Percentiles rank a stretch among this genome's conserved stretches.
phyloP scores from a whole-genome alignment of 225 moss, liverwort and hornwort genomes.

The Bryum argenteum region DNA sequence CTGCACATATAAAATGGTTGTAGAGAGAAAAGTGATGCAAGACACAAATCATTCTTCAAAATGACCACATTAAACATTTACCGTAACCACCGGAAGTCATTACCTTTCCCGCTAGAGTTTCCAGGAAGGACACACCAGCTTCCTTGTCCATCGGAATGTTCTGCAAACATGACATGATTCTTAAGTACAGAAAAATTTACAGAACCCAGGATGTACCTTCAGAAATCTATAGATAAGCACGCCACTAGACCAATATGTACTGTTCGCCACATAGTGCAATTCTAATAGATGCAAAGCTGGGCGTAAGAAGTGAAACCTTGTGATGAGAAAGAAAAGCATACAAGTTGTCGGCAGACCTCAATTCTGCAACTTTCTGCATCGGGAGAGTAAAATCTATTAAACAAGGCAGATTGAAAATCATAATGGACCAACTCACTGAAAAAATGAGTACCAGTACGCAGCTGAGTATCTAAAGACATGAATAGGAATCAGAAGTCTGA shows the following conservation, averaged over 20 bases:
- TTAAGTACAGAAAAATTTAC: constrained; percentile 12
- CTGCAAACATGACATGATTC: constrained; percentile 41
- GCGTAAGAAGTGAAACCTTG: constrained; percentile 50
- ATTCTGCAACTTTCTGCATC: constrained; percentile 67
- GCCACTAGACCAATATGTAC: constrained; percentile 20
- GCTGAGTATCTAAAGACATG: neutral
- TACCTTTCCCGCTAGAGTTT: constrained; percentile 63
- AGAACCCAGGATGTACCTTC: neutral
- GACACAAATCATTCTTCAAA: neutral
- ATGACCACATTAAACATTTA: neutral
- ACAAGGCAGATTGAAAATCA: neutral
- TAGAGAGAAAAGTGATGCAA: constrained; percentile 8
- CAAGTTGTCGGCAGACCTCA: constrained; percentile 77
- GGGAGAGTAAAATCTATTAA: constrained; percentile 10
- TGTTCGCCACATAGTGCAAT: constrained; percentile 4
- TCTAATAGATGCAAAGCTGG: constrained; percentile 16
- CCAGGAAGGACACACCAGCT: constrained; percentile 60
- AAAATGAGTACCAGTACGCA: neutral
- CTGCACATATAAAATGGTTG: constrained; percentile 7
- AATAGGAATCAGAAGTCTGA: constrained; percentile 1
- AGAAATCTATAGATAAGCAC: constrained; percentile 16
- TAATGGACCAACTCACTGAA: neutral
- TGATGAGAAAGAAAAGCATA: constrained; percentile 81
- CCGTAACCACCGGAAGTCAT: constrained; percentile 17
- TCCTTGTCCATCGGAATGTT: constrained; percentile 71